Evolutionary conservation across 305 asterid genomes (phyloP).

Genomic region (Striga hermonthica): DNA sequence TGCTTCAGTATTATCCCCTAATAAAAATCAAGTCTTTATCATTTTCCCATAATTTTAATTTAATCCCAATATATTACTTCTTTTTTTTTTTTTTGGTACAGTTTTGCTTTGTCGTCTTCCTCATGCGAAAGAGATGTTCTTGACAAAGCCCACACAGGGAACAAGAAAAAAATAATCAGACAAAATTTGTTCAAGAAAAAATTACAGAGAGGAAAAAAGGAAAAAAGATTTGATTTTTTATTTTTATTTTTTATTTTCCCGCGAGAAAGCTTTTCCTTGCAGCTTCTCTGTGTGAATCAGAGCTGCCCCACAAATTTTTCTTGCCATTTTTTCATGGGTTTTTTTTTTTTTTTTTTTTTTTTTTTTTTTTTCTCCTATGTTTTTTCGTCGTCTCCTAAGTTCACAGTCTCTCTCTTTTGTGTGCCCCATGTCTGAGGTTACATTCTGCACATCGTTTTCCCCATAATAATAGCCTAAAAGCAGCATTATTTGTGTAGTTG

Average conservation of each 20-base stretch:
- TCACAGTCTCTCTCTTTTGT: not conserved
- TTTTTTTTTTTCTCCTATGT: not conserved
- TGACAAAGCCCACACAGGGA: not conserved
- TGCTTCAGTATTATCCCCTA: no score
- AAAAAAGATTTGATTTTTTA: no score
- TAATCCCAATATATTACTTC: no score
- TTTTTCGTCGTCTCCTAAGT: not conserved
- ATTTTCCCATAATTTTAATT: not conserved
- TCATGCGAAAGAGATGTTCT: no score
- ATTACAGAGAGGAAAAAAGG: not conserved
- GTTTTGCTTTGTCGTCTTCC: no score
- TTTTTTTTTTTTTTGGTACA: no score
- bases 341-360: not conserved
- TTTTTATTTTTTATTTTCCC: constrained; percentile 42
- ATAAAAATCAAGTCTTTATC: no score
- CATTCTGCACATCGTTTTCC: constrained; percentile 17
- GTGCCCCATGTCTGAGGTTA: not conserved
- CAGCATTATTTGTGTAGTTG: constrained; percentile 13
- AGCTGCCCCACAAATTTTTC: constrained; percentile 12
- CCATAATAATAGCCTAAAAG: constrained; percentile 2
- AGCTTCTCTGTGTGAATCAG: constrained; percentile 28
- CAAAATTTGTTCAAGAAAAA: constrained; percentile 23
- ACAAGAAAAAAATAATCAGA: no score
- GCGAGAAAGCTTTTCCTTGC: constrained; percentile 28
- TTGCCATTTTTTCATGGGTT: no score